Evolutionary conservation across 441 rosid genomes (phyloP).

Genomic region (Adansonia madagascariensis): DNA sequence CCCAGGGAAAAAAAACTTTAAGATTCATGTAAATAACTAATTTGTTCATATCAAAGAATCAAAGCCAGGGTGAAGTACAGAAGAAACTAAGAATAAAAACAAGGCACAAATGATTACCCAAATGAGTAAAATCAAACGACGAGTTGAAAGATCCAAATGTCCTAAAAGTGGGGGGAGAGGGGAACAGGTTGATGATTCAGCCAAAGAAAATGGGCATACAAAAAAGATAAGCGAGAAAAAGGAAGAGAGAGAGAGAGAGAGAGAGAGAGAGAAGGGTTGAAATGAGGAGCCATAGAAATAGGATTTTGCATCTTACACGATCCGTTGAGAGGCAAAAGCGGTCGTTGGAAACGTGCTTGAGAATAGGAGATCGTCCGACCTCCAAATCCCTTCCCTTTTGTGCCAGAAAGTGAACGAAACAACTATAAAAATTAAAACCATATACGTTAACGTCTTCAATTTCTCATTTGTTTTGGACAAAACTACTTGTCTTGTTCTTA

Average conservation of each 20-base stretch:
- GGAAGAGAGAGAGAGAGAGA: constrained; percentile 31
- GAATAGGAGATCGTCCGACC: constrained; percentile 49
- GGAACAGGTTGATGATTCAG: constrained; percentile 24
- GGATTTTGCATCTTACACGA: constrained; percentile 44
- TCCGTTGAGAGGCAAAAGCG: constrained; percentile 62
- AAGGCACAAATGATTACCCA: constrained; percentile 36
- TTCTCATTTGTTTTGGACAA: background rate
- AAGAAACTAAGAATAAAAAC: background rate
- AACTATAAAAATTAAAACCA: background rate
- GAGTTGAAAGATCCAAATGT: constrained; percentile 40
- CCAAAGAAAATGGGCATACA: constrained; percentile 19
- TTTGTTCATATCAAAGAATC: background rate
- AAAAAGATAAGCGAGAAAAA: constrained; percentile 31
- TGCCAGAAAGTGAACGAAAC: too few species aligned
- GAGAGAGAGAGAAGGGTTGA: constrained; percentile 27
- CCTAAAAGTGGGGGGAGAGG: constrained; percentile 30
- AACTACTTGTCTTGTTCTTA: background rate
- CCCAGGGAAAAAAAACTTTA: background rate
- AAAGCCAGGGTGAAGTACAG: background rate
- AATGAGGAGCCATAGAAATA: constrained; percentile 42
- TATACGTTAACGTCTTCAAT: background rate
- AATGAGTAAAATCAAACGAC: constrained; percentile 53
- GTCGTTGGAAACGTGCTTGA: constrained; percentile 48
- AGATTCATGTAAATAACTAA: background rate
- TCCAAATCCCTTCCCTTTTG: too few species aligned